Evolutionary conservation across 2,329 filamentous ascomycete species (phyloP).

Genomic region (Fusarium incarnatum): DNA sequence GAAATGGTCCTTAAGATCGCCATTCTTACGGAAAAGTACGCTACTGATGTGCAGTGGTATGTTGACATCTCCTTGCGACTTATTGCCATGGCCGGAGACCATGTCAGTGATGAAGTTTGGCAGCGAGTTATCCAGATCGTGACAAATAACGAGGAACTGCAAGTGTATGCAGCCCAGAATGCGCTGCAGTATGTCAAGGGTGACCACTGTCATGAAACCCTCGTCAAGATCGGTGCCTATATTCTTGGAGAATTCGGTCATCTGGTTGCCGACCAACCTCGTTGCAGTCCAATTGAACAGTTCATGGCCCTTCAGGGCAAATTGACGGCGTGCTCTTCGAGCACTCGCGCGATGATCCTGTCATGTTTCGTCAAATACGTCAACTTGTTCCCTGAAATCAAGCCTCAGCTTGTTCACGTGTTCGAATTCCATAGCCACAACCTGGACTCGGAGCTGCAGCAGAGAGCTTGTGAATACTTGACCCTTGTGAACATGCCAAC

Average conservation of each 20-base stretch:
- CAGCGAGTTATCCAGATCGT: conserved; percentile 98
- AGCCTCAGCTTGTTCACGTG: conserved; percentile 89
- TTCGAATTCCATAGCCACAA: conserved; percentile 95
- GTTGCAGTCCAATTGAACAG: conserved; percentile 96
- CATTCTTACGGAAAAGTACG: conserved; percentile 97
- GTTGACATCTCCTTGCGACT: conserved; percentile 96
- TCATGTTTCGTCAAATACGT: conserved; percentile 98
- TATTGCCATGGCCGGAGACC: conserved; percentile 96
- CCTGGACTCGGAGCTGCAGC: conserved; percentile 93
- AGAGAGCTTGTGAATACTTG: conserved; percentile 95
- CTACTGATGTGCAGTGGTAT: conserved; percentile 98
- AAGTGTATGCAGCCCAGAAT: conserved; percentile 95
- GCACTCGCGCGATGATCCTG: conserved; percentile 91
- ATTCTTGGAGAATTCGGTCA: conserved; percentile 97
- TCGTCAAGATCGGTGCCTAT: conserved; percentile 98
- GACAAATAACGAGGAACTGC: conserved; percentile 98
- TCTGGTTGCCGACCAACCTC: conserved; percentile 89
- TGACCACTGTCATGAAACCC: conserved; percentile 93
- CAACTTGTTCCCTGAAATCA: conserved; percentile 98
- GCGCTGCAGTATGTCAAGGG: conserved; percentile 92
- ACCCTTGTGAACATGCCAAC: conserved; percentile 85
- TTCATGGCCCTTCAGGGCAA: conserved; percentile 93
- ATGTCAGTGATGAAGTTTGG: conserved; percentile 99
- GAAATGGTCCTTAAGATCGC: conserved; percentile 99
- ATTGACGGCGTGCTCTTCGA: conserved; percentile 87